Evolutionary conservation across 257 asterid genomes (phyloP), one percentile per base, ranked within the genome.

Genomic region (Solanum sejunctum): DNA sequence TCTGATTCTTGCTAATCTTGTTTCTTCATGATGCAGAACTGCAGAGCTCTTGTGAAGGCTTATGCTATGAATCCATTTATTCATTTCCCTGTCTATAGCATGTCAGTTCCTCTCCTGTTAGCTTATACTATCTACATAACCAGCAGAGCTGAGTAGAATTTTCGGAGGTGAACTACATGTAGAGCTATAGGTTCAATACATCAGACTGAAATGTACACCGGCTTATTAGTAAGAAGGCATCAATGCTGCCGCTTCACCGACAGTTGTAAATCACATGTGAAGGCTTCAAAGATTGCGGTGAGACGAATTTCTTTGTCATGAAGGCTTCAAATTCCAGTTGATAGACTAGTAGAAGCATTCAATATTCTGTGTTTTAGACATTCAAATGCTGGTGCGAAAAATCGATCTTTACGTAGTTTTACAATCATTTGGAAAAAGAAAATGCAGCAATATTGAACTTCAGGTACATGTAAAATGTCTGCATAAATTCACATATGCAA

Each of bases 31-130:
- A 64, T 92, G 93, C 96, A 97, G 99, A 92, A 69, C 87, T 95
- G 98, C 64, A 81, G 88, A 75, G 94, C 93, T 78, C 94, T 95
- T 5, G 36, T 87, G 88, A 94, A 92, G 88, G 99, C 98, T 6
- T 97, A 93, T 75, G 98, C 91, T 84, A 94, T 94, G 98, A 94
- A 92, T 80, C 98, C 98, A 2, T 12, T 90, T 57, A 61, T 91
- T 86, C 97, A 95, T 91, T 95, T 90, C 86, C 98, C 99, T 2
- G 18, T 95, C 54, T 93, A 94, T 89, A 78, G 94, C 89, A 26
- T 94, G 60, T 84, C 88, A 21, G 84, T 95, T 87, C 99, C 99
- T 81, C 84, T 91, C 69, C 67, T 94, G 89, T 69, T 95, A 89
- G 92, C 91, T 82, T 92, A 92, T 87, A 89, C 94, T 45, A 86